These are phyloP conservation scores for Camelina sativa DNA, from an alignment of 345 rosid genomes.

Conservation along the genomic window DNA sequence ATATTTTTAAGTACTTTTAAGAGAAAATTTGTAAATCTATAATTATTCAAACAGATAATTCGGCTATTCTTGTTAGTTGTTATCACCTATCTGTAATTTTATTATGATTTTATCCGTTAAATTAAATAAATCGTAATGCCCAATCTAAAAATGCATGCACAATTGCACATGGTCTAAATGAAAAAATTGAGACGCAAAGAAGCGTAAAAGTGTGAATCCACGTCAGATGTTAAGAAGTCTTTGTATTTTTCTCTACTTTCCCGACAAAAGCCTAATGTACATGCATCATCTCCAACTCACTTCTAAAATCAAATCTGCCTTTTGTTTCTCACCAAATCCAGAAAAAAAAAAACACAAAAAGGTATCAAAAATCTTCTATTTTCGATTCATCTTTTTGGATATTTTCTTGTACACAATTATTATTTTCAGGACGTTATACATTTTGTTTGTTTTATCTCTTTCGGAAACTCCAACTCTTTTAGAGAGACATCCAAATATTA, in stretches of 20 bases:
- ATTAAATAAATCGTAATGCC: too few relatives aligned
- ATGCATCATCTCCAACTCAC: constrained; percentile 41
- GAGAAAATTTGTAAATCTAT: too few relatives aligned
- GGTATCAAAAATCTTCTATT: not conserved
- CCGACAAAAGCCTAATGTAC: constrained; percentile 40
- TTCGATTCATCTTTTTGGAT: constrained; percentile 12
- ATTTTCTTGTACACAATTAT: constrained; percentile 30
- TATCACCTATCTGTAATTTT: too few relatives aligned
- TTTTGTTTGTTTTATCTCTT: constrained; percentile 13
- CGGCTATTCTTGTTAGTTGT: too few relatives aligned
- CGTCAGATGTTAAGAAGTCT: constrained; percentile 24
- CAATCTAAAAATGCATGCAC: too few relatives aligned
- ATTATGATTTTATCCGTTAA: too few relatives aligned
- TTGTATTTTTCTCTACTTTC: constrained; percentile 15
- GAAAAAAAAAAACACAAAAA: constrained; percentile 2
- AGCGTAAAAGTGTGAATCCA: constrained; percentile 24
- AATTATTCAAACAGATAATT: too few relatives aligned
- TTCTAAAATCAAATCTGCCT: constrained; percentile 33
- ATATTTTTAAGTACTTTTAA: too few relatives aligned
- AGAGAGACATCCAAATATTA: constrained; percentile 10
- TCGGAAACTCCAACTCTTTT: constrained; percentile 13
- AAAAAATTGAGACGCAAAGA: not conserved
- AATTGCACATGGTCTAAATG: too few relatives aligned
- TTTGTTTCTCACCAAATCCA: constrained; percentile 29
- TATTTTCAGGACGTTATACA: constrained; percentile 16